These are phyloP conservation scores for Leishmania arabica DNA, from an alignment of 208 protist genomes.

Conservation along the genomic window DNA sequence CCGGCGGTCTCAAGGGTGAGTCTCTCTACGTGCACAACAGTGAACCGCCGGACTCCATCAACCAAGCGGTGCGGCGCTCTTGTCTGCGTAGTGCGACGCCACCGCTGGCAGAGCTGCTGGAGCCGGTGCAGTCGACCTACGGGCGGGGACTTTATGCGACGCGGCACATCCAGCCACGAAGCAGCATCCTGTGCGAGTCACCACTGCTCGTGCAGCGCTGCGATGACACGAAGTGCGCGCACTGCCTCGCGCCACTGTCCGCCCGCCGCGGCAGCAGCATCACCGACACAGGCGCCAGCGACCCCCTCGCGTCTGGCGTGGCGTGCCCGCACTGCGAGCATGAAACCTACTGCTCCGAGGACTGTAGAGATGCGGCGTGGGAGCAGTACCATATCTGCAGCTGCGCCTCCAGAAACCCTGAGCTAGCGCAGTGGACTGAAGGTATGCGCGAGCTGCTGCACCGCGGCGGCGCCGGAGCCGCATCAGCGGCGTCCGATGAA, in stretches of 20 bases:
- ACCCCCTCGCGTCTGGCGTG: conserved; percentile 25
- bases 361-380: conserved; percentile 77
- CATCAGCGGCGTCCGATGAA: neutral
- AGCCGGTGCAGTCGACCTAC: conserved; percentile 54
- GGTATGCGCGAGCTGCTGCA: conserved; percentile 56
- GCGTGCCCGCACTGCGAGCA: conserved; percentile 49
- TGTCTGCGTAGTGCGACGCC: conserved; percentile 27
- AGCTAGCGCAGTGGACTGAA: conserved; percentile 50
- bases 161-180: conserved; percentile 40
- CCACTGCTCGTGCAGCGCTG: conserved; percentile 66
- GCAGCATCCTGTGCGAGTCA: conserved; percentile 55
- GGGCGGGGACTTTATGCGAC: conserved; percentile 78
- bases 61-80: conserved; percentile 15
- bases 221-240: conserved; percentile 56
- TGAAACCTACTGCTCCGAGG: conserved; percentile 75
- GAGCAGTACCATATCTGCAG: conserved; percentile 72
- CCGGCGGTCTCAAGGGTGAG: conserved; percentile 20
- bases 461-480: neutral
- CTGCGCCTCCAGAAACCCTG: conserved; percentile 62
- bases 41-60: conserved; percentile 7
- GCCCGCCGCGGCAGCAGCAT: neutral
- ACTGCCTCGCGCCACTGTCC: conserved; percentile 61
- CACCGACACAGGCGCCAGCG: neutral
- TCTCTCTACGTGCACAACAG: conserved; percentile 20
- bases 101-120: conserved; percentile 55